Percentiles rank a stretch among this genome's conserved stretches.
Evolutionary conservation across 2,329 filamentous ascomycete genomes (phyloP).

Genomic region (Paecilomyces dactylethromorphus): DNA sequence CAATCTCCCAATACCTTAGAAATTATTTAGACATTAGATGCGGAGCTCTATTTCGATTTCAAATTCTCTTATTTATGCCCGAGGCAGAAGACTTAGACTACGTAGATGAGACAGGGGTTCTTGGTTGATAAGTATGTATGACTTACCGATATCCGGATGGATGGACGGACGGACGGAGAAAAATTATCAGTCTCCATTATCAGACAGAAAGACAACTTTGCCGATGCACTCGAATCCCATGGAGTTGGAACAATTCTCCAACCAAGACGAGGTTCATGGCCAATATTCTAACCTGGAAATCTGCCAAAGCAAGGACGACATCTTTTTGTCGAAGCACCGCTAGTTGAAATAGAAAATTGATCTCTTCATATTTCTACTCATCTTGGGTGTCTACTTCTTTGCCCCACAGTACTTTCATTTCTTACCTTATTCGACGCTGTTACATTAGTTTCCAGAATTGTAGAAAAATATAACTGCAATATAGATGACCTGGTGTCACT

Average conservation of each 20-base stretch:
- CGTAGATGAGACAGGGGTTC: neutral
- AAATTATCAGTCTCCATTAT: neutral
- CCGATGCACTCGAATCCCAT: neutral
- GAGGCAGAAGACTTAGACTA: neutral
- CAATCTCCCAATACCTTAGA: neutral
- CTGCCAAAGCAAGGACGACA: neutral
- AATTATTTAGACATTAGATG: neutral
- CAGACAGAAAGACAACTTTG: neutral
- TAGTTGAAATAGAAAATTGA: neutral
- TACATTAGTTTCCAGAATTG: neutral
- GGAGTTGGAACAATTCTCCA: neutral
- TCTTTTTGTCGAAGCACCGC: neutral
- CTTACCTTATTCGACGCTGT: neutral
- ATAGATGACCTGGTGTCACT: neutral
- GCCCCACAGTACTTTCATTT: neutral
- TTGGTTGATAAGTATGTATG: neutral
- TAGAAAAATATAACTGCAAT: neutral
- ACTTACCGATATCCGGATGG: neutral
- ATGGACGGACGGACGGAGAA: neutral
- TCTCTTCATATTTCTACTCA: neutral
- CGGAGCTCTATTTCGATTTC: neutral
- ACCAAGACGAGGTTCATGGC: neutral
- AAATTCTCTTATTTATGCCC: neutral
- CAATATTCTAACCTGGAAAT: neutral
- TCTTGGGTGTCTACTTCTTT: neutral